Conservation (phyloP, 192 early-diverging fungal genomes). For the Haplosporangium gracile region DNA sequence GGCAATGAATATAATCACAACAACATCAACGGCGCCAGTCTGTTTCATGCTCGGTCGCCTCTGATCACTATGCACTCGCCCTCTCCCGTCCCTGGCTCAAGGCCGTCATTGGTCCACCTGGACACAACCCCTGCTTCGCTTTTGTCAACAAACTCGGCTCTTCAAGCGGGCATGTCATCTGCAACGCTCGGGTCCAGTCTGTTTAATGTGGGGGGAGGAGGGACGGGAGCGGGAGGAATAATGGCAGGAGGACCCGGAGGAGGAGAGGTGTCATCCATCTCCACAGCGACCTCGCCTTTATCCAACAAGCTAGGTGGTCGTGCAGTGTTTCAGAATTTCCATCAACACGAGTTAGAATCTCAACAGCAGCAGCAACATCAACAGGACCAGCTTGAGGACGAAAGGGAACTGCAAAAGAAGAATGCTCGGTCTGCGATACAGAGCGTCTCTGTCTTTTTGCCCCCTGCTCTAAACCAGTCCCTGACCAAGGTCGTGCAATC, state of each 20-base stretch:
- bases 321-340: conserved; percentile 12
- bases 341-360: conserved; percentile 14
- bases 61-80: conserved; percentile 11
- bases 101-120: not conserved
- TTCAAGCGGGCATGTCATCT: not conserved
- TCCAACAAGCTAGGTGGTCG: conserved; percentile 32
- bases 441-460: conserved; percentile 31
- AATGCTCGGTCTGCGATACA: conserved; percentile 35
- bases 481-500: conserved; percentile 47
- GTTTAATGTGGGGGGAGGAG: conserved; percentile 7
- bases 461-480: conserved; percentile 29
- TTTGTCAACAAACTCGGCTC: conserved; percentile 10
- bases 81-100: conserved; percentile 22
- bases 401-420: conserved; percentile 42
- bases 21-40: not conserved
- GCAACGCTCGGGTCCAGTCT: conserved; percentile 12
- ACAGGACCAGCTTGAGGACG: conserved; percentile 24
- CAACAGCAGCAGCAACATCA: conserved; percentile 23
- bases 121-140: not conserved
- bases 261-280: conserved; percentile 17
- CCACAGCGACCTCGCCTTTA: conserved; percentile 16
- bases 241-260: conserved; percentile 14
- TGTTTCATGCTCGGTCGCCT: conserved; percentile 10
- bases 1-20: not conserved
- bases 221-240: not conserved